A percentile compares a stretch with the other conserved stretches of the same genome.
phyloP scores from a whole-genome alignment of 208 protist genomes.

The Naegleria fowleri region DNA sequence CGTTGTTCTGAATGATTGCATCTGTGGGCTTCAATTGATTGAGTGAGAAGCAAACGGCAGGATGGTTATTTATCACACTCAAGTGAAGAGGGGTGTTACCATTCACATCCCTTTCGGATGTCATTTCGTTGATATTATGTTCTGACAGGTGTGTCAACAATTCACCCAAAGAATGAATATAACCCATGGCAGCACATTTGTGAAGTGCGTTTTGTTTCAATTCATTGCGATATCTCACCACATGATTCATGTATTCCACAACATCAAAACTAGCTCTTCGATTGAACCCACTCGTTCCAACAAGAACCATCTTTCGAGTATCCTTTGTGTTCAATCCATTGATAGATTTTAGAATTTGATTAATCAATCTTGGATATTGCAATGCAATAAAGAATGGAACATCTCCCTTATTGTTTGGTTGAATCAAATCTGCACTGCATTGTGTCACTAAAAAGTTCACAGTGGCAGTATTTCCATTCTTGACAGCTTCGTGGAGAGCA shows the following conservation, averaged over 20 bases:
- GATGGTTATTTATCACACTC: not conserved
- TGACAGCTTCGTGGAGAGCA: not conserved
- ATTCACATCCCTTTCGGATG: not conserved
- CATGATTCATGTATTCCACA: not conserved
- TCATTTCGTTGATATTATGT: not conserved
- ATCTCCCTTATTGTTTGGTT: not conserved
- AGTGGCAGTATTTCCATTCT: not conserved
- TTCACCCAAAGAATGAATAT: not conserved
- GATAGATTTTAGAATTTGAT: not conserved
- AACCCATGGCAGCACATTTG: not conserved
- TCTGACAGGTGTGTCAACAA: not conserved
- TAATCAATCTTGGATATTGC: not conserved
- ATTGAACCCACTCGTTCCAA: not conserved
- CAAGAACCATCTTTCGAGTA: not conserved
- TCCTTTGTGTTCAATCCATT: not conserved
- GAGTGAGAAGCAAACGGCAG: not conserved
- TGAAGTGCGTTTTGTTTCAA: not conserved
- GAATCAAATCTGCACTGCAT: not conserved
- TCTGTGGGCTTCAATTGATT: not conserved
- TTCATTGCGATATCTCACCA: not conserved
- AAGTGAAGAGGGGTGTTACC: not conserved
- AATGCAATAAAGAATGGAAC: not conserved
- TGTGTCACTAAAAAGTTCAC: not conserved
- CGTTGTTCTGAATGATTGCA: not conserved
- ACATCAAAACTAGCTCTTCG: not conserved